phyloP scores from a whole-genome alignment of 192 early-diverging fungal genomes.

The Linnemannia zychae region DNA sequence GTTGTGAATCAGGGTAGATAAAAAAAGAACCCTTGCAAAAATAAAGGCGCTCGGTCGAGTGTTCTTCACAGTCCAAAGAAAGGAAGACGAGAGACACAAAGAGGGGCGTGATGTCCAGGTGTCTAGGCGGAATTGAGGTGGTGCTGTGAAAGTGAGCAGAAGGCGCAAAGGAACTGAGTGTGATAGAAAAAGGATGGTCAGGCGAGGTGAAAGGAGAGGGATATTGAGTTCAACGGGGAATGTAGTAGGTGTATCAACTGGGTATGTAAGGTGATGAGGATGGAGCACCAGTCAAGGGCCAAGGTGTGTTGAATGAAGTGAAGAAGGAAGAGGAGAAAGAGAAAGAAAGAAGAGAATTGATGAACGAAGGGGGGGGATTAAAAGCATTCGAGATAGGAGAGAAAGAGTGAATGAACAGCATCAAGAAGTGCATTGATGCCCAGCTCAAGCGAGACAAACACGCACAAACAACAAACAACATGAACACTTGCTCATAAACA shows the following conservation, averaged over 20 bases:
- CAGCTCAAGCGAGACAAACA: background rate
- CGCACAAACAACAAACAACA: background rate
- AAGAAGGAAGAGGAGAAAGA: background rate
- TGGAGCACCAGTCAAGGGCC: background rate
- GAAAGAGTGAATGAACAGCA: background rate
- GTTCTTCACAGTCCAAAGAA: background rate
- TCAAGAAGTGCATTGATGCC: background rate
- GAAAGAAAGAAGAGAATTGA: background rate
- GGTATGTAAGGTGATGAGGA: background rate
- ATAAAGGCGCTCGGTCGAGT: background rate
- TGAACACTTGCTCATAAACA: background rate
- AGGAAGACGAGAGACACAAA: background rate
- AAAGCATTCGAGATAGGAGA: background rate
- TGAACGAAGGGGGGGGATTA: background rate
- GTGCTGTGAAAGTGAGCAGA: background rate
- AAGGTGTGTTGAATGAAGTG: background rate
- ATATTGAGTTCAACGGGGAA: background rate
- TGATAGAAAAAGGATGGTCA: background rate
- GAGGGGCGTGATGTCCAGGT: background rate
- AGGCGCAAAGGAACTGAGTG: background rate
- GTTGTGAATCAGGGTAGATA: background rate
- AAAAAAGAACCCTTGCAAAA: background rate
- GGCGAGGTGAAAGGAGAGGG: background rate
- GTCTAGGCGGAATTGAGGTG: background rate
- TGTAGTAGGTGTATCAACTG: background rate